These are phyloP conservation scores for Oryza glumipatula DNA, from an alignment of 176 grass and related monocot species.

Conservation along the genomic window DNA sequence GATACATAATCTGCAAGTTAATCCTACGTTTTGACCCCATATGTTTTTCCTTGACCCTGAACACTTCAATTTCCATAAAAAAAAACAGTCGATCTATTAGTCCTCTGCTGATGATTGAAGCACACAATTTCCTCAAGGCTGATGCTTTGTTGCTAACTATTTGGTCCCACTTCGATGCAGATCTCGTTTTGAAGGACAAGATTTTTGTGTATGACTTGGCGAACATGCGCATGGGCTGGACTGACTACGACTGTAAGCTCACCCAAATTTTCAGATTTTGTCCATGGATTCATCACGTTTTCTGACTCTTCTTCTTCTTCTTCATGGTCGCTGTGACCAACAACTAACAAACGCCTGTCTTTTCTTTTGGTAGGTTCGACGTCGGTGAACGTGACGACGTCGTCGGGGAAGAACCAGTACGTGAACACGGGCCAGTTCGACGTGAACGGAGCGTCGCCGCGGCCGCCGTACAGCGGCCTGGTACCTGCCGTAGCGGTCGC, in stretches of 20 bases:
- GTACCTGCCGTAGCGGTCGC: conserved; percentile 39
- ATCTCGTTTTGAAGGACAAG: conserved; percentile 97
- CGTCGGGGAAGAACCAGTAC: conserved; percentile 81
- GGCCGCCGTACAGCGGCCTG: conserved; percentile 17
- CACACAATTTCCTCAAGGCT: not conserved
- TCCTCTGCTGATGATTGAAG: not conserved
- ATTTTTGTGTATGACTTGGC: conserved; percentile 92
- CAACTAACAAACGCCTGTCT: not conserved
- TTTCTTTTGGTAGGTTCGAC: conserved; percentile 56
- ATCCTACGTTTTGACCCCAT: not conserved
- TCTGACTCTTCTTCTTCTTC: not conserved
- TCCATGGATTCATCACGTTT: not conserved
- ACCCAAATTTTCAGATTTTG: not conserved
- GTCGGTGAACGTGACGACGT: conserved; percentile 80
- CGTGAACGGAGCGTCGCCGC: conserved; percentile 40
- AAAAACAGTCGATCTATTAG: not conserved
- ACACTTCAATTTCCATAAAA: not conserved
- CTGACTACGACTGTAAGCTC: conserved; percentile 87
- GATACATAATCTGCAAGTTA: not conserved
- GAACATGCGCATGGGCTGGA: conserved; percentile 91
- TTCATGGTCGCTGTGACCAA: not conserved
- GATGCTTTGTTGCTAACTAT: conserved; percentile 34
- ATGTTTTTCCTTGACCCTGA: not conserved
- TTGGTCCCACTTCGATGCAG: conserved; percentile 38
- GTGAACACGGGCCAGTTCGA: conserved; percentile 71